A percentile compares a stretch with the other conserved stretches of the same genome.
Evolutionary conservation across 2,329 filamentous ascomycete genomes (phyloP).

Genomic region (Penicillium sp.): DNA sequence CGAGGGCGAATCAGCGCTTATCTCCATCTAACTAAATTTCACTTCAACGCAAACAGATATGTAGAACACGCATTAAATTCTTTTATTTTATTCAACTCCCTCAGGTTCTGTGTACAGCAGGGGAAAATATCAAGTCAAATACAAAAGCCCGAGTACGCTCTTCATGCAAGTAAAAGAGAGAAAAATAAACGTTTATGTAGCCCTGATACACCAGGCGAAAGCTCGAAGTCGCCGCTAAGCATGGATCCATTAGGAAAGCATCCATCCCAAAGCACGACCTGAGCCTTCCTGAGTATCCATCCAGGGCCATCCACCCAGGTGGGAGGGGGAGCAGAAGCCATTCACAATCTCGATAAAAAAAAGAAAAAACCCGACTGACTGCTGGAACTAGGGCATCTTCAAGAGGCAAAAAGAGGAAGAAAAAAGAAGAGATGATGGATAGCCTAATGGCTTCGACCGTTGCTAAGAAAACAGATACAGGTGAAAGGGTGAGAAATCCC

Average conservation of each 20-base stretch:
- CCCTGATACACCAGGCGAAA: constrained; percentile 1
- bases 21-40: neutral
- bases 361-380: constrained; percentile 15
- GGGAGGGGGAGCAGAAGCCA: constrained; percentile 21
- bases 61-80: constrained; percentile 8
- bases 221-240: neutral
- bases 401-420: neutral
- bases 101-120: constrained; percentile 33
- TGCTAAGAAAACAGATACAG: constrained; percentile 36
- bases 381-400: constrained; percentile 21
- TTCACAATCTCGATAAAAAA: constrained; percentile 31
- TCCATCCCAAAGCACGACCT: neutral
- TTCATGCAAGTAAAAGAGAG: constrained; percentile 30
- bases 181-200: constrained; percentile 7
- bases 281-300: neutral
- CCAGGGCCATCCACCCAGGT: constrained; percentile 8
- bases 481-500: constrained; percentile 27
- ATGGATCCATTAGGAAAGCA: neutral
- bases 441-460: constrained; percentile 18
- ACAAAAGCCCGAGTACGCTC: constrained; percentile 25
- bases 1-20: constrained; percentile 24
- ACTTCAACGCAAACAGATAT: neutral
- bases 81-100: constrained; percentile 20
- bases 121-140: constrained; percentile 27
- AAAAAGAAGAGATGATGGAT: constrained; percentile 15